Conservation (phyloP, 1,284 basidiomycete species). For the Fomitopsis palustris region DNA sequence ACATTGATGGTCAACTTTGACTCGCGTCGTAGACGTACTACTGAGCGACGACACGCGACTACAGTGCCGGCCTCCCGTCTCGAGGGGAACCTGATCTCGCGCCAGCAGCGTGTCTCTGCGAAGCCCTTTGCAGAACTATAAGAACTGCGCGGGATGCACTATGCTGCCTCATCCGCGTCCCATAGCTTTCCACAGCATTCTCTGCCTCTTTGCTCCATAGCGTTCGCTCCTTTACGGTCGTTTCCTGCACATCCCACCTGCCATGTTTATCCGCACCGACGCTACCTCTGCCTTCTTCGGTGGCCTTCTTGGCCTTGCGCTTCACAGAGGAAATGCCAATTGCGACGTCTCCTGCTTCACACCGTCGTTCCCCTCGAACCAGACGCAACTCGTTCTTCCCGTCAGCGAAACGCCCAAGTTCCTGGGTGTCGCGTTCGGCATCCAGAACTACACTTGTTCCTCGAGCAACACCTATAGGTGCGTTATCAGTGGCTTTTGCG, state of each 20-base stretch:
- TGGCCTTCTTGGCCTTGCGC: neutral
- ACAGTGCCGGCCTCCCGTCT: too few species aligned
- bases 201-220: neutral
- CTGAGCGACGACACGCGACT: too few species aligned
- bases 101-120: neutral
- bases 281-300: constrained; percentile 4
- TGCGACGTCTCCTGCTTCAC: constrained; percentile 21
- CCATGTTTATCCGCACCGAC: constrained; percentile 6
- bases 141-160: too few species aligned
- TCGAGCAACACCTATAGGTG: constrained; percentile 33
- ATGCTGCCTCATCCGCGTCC: too few species aligned
- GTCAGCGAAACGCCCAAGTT: constrained; percentile 28
- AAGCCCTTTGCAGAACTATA: neutral
- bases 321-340: neutral
- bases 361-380: constrained; percentile 22
- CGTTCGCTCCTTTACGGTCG: neutral
- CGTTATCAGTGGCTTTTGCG: constrained; percentile 7
- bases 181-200: neutral
- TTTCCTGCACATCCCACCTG: neutral
- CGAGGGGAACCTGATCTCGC: neutral
- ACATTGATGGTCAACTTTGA: neutral
- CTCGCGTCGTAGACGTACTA: too few species aligned
- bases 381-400: constrained; percentile 23
- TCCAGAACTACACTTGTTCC: constrained; percentile 41
- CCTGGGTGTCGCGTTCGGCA: constrained; percentile 39